Base-by-base conservation (phyloP, 257 asterid species). In the Solanum etuberosum region DNA sequence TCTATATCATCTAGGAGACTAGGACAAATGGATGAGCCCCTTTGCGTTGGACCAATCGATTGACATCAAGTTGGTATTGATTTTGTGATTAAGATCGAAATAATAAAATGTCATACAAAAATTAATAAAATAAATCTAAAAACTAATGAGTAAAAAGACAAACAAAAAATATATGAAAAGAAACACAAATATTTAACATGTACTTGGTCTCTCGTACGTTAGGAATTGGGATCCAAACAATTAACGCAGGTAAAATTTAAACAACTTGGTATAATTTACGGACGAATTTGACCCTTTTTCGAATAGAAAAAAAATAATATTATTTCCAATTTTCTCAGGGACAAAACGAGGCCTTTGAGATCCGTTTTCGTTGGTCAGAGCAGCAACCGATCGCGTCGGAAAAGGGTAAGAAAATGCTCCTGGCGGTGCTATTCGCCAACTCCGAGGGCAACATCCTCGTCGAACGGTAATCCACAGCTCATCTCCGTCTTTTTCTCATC, bases 401-500 rank as follows among this genome's bases (percentile, higher is more conserved):
- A 34, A 84, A 65, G 86, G 59, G 59, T 25, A 40, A 65, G 27
- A 90, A 91, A 32, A 94, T 96, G 98, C 91, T 96, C 89, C 95
- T 95, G 85, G 98, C 98, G 29, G 94, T 94, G 40, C 89, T 95
- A 92, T 92, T 95, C 86, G 98, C 98, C 88, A 95, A 95, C 43
- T 97, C 97, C 87, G 98, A 95, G 87, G 99, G 99, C 78, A 95
- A 96, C 86, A 93, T 97, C 91, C 99, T 97, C 82, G 98, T 95
- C 46, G 98, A 97, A 90, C 98, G 98, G 98, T 97, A 91, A 83
- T 48, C 6, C 80, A 51, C 73, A 7, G 5, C 71, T 46, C 71
- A 40, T 88, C 83, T 43, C 67, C 40, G 35, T 57, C 21, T 9
- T 34, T 87, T 16, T 43, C 8, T 86, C 78, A 38, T 86, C 78